These are phyloP conservation scores for Fusarium illudens DNA, from an alignment of 2,329 filamentous ascomycete genomes.

Conservation along the genomic window DNA sequence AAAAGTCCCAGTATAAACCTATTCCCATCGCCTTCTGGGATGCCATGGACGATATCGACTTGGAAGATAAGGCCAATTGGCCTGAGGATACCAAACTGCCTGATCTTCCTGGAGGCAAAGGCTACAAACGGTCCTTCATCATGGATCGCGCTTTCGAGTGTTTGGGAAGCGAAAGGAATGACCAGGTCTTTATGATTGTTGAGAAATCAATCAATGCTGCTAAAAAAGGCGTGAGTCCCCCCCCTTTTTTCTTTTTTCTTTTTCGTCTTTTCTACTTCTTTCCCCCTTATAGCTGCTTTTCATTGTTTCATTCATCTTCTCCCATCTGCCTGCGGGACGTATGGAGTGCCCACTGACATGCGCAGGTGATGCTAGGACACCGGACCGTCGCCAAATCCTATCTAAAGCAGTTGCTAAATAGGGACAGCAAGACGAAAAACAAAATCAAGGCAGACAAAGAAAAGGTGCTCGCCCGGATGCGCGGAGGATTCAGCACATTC, in stretches of 20 bases:
- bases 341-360: background rate
- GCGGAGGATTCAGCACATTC: background rate
- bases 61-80: background rate
- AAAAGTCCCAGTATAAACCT: background rate
- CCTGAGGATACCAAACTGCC: background rate
- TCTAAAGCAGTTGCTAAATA: background rate
- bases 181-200: background rate
- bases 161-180: background rate
- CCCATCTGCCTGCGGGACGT: background rate
- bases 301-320: background rate
- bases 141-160: background rate
- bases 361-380: background rate
- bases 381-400: background rate
- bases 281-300: background rate
- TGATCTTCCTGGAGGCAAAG: background rate
- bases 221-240: background rate
- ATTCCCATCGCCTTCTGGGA: background rate
- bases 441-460: background rate
- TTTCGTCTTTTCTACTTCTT: background rate
- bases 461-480: background rate
- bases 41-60: background rate
- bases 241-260: background rate
- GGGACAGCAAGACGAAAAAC: background rate
- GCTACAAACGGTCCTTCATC: background rate
- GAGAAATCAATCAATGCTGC: background rate